Conservation (phyloP, 2,329 filamentous ascomycete genomes). For the Trichophyton equinum region DNA sequence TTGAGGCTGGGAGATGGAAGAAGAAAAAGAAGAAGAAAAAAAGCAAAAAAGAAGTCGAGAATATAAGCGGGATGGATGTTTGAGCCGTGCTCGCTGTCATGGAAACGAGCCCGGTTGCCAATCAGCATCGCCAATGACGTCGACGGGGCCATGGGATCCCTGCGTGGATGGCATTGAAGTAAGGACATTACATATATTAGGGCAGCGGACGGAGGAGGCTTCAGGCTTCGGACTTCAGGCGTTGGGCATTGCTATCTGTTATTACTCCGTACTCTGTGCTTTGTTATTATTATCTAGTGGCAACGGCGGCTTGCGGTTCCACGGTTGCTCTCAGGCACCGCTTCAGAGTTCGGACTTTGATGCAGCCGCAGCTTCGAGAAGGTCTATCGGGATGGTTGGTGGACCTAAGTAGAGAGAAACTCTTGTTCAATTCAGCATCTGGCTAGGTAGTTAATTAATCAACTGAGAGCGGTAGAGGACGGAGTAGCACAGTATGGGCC, state of each 20-base stretch:
- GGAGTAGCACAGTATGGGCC: no score
- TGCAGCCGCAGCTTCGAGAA: not conserved
- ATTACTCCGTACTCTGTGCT: no score
- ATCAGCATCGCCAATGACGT: not conserved
- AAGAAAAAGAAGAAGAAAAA: conserved; percentile 4
- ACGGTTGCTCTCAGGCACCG: not conserved
- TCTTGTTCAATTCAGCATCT: not conserved
- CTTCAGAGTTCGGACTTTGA: not conserved
- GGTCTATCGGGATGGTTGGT: not conserved
- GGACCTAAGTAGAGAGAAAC: not conserved
- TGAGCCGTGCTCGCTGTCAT: not conserved
- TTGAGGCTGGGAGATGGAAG: conserved; percentile 9
- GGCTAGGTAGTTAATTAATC: no score
- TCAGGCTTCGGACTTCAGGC: no score
- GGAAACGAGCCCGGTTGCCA: not conserved
- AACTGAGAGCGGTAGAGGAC: no score
- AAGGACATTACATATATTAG: no score
- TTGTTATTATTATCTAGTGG: not conserved
- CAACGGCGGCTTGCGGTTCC: not conserved
- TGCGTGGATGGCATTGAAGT: not conserved
- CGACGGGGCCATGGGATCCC: not conserved
- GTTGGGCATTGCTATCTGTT: no score
- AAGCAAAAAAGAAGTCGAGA: conserved; percentile 5
- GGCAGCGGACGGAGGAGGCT: no score
- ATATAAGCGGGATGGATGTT: not conserved